Evolutionary conservation across 805 yeast genomes (phyloP).

Genomic region (Candida pini): DNA sequence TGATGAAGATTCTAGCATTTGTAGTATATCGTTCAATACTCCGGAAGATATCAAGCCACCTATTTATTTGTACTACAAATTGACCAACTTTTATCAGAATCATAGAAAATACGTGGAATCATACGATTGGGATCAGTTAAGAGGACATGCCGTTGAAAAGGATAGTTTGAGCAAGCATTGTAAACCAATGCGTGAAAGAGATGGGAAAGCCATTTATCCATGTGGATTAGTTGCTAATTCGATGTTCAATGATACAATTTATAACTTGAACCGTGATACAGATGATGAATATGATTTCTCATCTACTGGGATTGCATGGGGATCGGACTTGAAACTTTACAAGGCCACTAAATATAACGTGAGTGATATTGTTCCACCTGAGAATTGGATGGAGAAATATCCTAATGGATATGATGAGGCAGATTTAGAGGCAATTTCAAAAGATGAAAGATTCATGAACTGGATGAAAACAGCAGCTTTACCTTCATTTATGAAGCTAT

Average conservation of each 20-base stretch:
- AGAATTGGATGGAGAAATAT: slow-evolving; percentile 73
- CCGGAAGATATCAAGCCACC: slow-evolving; percentile 70
- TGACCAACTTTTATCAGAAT: slow-evolving; percentile 90
- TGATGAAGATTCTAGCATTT: slow-evolving; percentile 38
- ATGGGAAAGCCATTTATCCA: slow-evolving; percentile 59
- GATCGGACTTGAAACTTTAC: slow-evolving; percentile 65
- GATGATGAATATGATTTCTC: slow-evolving; percentile 38
- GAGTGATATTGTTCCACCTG: slow-evolving; percentile 83
- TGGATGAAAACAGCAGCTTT: slow-evolving; percentile 98
- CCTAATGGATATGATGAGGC: slow-evolving; percentile 87
- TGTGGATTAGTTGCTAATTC: slow-evolving; percentile 96
- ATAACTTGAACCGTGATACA: slow-evolving; percentile 36
- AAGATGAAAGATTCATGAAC: slow-evolving; percentile 83
- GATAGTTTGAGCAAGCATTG: slow-evolving; percentile 48
- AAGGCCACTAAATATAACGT: slow-evolving; percentile 66
- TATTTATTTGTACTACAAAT: slow-evolving; percentile 70
- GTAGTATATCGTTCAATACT: slow-evolving; percentile 65
- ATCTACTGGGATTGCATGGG: slow-evolving; percentile 75
- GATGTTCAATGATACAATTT: slow-evolving; percentile 80
- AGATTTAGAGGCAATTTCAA: slow-evolving; percentile 69
- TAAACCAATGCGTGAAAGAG: slow-evolving; percentile 40
- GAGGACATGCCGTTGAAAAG: slow-evolving; percentile 62
- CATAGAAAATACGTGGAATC: slow-evolving; percentile 91
- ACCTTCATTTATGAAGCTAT: slow-evolving; percentile 82
- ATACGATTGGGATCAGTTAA: slow-evolving; percentile 72